phyloP scores from a whole-genome alignment of 805 yeast species.

The Ogataea nitratoaversa region DNA sequence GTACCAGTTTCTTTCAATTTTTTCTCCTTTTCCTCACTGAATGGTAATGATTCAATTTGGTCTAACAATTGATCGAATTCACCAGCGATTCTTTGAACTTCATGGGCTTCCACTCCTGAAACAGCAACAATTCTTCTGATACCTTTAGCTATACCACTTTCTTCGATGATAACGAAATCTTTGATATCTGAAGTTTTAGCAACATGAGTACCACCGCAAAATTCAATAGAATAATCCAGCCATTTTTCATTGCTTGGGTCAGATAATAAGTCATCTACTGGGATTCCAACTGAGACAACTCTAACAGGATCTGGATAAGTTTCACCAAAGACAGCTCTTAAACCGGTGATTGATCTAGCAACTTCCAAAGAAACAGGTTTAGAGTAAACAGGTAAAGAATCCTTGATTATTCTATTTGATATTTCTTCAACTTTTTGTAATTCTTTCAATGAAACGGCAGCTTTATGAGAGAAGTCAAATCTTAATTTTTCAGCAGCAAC shows the following conservation, averaged over 20 bases:
- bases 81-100: constrained; percentile 78
- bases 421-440: constrained; percentile 71
- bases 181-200: constrained; percentile 89
- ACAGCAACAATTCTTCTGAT: constrained; percentile 97
- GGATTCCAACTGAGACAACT: constrained; percentile 91
- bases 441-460: constrained; percentile 70
- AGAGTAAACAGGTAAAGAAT: constrained; percentile 69
- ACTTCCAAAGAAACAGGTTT: constrained; percentile 71
- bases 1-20: constrained; percentile 81
- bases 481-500: constrained; percentile 94
- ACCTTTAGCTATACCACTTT: constrained; percentile 98
- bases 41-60: constrained; percentile 57
- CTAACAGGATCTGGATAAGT: constrained; percentile 99
- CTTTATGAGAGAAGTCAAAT: constrained; percentile 94
- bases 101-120: constrained; percentile 86
- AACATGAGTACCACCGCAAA: constrained; percentile 99
- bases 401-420: constrained; percentile 65
- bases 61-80: constrained; percentile 63
- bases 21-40: constrained; percentile 76
- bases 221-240: constrained; percentile 79
- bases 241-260: constrained; percentile 73
- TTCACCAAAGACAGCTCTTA: constrained; percentile 98
- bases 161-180: constrained; percentile 86
- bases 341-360: constrained; percentile 76
- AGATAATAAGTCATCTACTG: constrained; percentile 74